Conservation (phyloP, 2,329 filamentous ascomycete species). For the Monosporascus cannonballus region DNA sequence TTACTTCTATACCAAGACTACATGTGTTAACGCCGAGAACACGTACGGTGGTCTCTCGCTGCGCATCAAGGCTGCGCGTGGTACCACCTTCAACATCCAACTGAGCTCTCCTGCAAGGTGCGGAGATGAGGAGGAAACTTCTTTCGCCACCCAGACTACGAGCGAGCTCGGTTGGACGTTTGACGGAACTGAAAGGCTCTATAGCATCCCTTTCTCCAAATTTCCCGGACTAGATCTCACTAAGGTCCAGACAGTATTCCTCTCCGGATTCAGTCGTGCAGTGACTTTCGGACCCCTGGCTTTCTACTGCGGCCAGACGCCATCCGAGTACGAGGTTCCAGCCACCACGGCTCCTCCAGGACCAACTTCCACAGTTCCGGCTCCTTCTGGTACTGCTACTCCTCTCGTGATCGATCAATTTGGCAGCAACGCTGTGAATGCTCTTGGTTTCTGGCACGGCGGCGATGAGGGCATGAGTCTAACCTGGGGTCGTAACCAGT, state of each 20-base stretch:
- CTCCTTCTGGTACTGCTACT: conserved; percentile 41
- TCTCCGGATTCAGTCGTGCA: conserved; percentile 38
- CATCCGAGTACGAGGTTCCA: conserved; percentile 41
- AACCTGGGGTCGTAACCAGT: conserved; percentile 42
- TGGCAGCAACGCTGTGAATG: conserved; percentile 43
- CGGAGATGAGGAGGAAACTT: conserved; percentile 28
- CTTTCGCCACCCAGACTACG: conserved; percentile 34
- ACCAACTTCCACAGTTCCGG: conserved; percentile 41
- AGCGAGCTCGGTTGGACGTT: conserved; percentile 53
- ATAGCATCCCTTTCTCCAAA: conserved; percentile 49
- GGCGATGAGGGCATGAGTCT: conserved; percentile 53
- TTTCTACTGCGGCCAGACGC: conserved; percentile 50
- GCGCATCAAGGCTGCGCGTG: conserved; percentile 45
- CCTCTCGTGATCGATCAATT: conserved; percentile 58
- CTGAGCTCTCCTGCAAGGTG: conserved; percentile 42
- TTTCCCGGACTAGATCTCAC: conserved; percentile 43
- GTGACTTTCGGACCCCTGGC: conserved; percentile 50
- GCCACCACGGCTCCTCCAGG: conserved; percentile 32
- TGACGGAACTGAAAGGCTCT: conserved; percentile 53
- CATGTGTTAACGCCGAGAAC: conserved; percentile 44
- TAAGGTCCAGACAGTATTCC: conserved; percentile 46
- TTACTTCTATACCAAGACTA: conserved; percentile 54
- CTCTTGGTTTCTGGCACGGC: conserved; percentile 60
- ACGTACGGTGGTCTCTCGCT: conserved; percentile 50
- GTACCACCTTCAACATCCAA: conserved; percentile 45